Evolutionary conservation across 2,329 filamentous ascomycete genomes (phyloP).

Genomic region (Beauveria pseudobassiana): DNA sequence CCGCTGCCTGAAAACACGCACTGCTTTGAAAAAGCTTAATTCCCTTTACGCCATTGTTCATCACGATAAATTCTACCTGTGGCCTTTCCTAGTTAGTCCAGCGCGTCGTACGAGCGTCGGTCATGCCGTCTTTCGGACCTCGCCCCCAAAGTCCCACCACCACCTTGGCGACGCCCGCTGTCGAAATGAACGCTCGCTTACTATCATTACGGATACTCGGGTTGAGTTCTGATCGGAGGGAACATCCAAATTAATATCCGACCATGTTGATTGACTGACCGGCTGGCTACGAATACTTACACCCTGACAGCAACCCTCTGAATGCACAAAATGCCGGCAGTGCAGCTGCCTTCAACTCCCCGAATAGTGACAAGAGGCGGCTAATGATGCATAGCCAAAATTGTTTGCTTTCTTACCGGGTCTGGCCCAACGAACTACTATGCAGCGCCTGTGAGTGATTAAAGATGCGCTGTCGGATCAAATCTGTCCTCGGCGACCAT

Average conservation of each 20-base stretch:
- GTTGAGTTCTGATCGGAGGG: neutral
- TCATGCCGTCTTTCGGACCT: constrained; percentile 1
- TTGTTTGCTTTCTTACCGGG: too few relatives aligned
- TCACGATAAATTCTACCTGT: neutral
- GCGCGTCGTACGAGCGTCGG: constrained; percentile 3
- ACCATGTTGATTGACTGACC: neutral
- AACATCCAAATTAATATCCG: neutral
- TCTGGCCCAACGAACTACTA: too few relatives aligned
- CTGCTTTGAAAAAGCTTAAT: neutral
- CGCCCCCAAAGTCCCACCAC: neutral
- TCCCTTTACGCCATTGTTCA: neutral
- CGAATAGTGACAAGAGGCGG: too few relatives aligned
- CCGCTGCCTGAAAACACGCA: neutral
- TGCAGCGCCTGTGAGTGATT: too few relatives aligned
- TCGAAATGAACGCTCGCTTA: neutral
- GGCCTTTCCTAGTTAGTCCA: neutral
- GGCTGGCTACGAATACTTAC: too few relatives aligned
- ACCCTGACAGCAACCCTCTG: neutral
- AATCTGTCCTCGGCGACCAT: too few relatives aligned
- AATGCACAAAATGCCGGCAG: neutral
- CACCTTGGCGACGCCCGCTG: neutral
- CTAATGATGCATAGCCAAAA: too few relatives aligned
- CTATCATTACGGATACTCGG: neutral
- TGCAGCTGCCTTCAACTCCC: neutral
- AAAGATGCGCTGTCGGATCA: too few relatives aligned